These are phyloP conservation scores for Porphyrellus cyaneotinctus DNA, from an alignment of 768 basidiomycete genomes.

Conservation along the genomic window DNA sequence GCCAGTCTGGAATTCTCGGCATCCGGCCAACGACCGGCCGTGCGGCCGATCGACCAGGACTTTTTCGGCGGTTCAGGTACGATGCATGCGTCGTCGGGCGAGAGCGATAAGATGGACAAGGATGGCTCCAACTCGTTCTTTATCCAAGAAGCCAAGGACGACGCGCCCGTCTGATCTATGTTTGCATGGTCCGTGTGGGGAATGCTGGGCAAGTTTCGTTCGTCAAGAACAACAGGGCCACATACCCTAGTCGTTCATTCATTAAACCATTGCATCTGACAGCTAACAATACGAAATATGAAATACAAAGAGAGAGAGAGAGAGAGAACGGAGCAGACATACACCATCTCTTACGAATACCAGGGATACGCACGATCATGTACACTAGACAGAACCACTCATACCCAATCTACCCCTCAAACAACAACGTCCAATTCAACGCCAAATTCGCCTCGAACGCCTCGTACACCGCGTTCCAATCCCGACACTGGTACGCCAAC, in stretches of 20 bases:
- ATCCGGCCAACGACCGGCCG: not conserved
- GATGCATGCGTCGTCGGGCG: not conserved
- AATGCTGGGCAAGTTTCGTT: too few relatives aligned
- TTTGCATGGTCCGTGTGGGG: too few relatives aligned
- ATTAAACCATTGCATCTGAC: not conserved
- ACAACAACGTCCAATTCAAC: slow-evolving; percentile 19
- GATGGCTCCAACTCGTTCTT: slow-evolving; percentile 10
- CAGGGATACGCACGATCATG: not conserved
- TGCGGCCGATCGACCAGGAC: not conserved
- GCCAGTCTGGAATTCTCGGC: slow-evolving; percentile 14
- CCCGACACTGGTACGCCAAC: slow-evolving; percentile 19
- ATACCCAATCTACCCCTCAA: not conserved
- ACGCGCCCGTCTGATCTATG: not conserved
- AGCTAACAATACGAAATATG: not conserved
- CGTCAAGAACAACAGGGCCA: not conserved
- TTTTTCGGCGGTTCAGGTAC: slow-evolving; percentile 10
- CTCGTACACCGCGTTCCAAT: slow-evolving; percentile 22
- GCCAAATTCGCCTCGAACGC: slow-evolving; percentile 19
- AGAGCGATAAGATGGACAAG: not conserved
- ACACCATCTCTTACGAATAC: not conserved
- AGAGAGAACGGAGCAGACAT: not conserved
- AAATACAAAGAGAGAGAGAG: not conserved
- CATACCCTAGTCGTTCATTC: not conserved
- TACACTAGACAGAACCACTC: not conserved
- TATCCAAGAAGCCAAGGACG: slow-evolving; percentile 10